A percentile compares a stretch with the other conserved stretches of the same genome.
phyloP scores from a whole-genome alignment of 768 basidiomycete genomes.

The Amanita brunnescens region DNA sequence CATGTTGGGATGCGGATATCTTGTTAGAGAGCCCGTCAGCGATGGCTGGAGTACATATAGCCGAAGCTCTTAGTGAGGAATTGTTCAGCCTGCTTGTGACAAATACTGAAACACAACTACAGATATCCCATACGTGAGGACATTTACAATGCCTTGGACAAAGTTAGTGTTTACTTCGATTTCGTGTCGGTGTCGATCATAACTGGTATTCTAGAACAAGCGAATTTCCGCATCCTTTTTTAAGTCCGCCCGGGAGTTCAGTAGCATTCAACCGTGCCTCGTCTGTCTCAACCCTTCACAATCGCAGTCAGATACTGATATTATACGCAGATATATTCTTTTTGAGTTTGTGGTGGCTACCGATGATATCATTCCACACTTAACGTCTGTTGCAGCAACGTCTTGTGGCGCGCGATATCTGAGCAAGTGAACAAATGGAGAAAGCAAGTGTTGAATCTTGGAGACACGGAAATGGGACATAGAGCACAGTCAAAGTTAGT shows the following conservation, averaged over 20 bases:
- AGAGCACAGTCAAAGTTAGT: constrained; percentile 51
- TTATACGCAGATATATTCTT: constrained; percentile 38
- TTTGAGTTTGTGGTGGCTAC: constrained; percentile 37
- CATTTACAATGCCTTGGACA: constrained; percentile 57
- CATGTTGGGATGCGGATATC: constrained; percentile 57
- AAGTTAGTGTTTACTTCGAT: constrained; percentile 22
- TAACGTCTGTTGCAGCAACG: constrained; percentile 26
- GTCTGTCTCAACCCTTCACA: constrained; percentile 22
- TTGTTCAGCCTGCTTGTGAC: not conserved
- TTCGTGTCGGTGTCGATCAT: not conserved
- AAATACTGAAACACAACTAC: not conserved
- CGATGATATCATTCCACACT: not conserved
- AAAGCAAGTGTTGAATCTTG: constrained; percentile 37
- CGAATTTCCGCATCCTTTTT: constrained; percentile 58
- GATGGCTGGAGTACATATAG: constrained; percentile 67
- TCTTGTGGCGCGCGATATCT: constrained; percentile 61
- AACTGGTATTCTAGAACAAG: constrained; percentile 29
- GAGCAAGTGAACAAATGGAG: constrained; percentile 63
- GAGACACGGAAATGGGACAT: constrained; percentile 50
- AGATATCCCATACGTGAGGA: constrained; percentile 59
- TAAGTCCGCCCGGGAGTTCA: constrained; percentile 54
- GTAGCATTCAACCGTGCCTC: constrained; percentile 54
- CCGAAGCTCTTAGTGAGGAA: constrained; percentile 49
- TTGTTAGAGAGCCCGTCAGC: constrained; percentile 60
- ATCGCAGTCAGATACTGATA: not conserved